Percentiles rank a stretch among this genome's conserved stretches.
These are phyloP conservation scores for Phytopythium kandeliae DNA, from an alignment of 352 stramenopile genomes.

Conservation along the genomic window DNA sequence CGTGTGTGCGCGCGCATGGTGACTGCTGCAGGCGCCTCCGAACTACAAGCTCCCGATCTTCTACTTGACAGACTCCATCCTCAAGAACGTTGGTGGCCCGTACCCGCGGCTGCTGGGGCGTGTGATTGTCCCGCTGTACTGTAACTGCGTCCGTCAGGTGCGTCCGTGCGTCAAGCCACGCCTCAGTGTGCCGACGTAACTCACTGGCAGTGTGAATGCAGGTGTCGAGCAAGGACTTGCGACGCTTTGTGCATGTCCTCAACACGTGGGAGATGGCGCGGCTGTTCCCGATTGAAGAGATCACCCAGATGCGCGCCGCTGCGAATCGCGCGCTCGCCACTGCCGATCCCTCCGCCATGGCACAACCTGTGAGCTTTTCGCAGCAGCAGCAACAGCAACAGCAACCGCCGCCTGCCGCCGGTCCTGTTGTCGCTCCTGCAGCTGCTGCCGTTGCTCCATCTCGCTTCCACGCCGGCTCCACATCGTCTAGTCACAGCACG, in stretches of 20 bases:
- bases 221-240: slow-evolving; percentile 77
- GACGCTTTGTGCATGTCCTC: slow-evolving; percentile 78
- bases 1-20: slow-evolving; percentile 4
- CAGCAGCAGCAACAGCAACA: slow-evolving; percentile 32
- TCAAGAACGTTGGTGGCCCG: slow-evolving; percentile 81
- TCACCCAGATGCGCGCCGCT: slow-evolving; percentile 61
- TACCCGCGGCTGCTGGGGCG: slow-evolving; percentile 63
- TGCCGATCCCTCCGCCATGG: slow-evolving; percentile 30
- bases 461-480: slow-evolving; percentile 4
- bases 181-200: too few species aligned
- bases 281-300: slow-evolving; percentile 46
- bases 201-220: slow-evolving; percentile 3
- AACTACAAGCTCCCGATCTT: slow-evolving; percentile 89
- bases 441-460: slow-evolving; percentile 6
- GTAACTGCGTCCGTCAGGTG: slow-evolving; percentile 81
- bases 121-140: slow-evolving; percentile 79
- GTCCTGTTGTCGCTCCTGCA: too few species aligned
- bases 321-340: slow-evolving; percentile 52
- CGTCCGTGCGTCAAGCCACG: too few species aligned
- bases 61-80: slow-evolving; percentile 88
- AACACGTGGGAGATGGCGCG: slow-evolving; percentile 77
- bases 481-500: neutral
- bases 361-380: slow-evolving; percentile 45
- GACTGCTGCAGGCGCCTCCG: slow-evolving; percentile 36
- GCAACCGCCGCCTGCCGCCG: too few species aligned